Evolutionary conservation across 352 stramenopile species (phyloP), one percentile per base, ranked within the genome.

Genomic region (Aphanomyces euteiches): DNA sequence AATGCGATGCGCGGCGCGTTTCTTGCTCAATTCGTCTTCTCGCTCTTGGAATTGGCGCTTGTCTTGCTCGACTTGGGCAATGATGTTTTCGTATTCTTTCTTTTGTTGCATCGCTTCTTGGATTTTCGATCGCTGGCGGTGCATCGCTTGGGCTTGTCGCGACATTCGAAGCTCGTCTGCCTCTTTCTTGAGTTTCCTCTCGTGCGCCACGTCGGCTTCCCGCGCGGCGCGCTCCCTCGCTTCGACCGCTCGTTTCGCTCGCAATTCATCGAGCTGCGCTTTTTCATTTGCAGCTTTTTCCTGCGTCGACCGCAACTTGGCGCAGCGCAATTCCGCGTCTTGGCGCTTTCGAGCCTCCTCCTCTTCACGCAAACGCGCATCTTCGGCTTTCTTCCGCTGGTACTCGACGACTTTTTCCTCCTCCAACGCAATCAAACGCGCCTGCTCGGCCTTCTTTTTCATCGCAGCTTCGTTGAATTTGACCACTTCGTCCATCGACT

Each of bases 241-340:
- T 77, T 98, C 93, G 5, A 85, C 84, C 7, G 90, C 91, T 41
- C 93, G 86, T 60, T 96, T 92, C 40, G 90, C 92, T n/a, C 90
- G 85, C 3, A 98, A 66, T 67, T 98, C 93, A 73, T 97, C 90
- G 19, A 98, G 79, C 74, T 98, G 91, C 15, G 86, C 82, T 60
- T 92, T 90, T 40, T 90, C 82, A 65, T 94, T 92, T 17, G 86
- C 84, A 77, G 90, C 88, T 66, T 93, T 93, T 74, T 97, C 88
- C 72, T 98, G 86, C 70, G 79, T 89, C 4, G 78, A 88, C 0
- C 84, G 82, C 38, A 94, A 64, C 63, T 91, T 91, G 48, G 84
- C 85, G 54, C 82, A 90, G 2, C 83, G 84, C 3, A 92, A 47
- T 66, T 94, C 86, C 17, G 84, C 83, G 66, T 92, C 82, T 56